Evolutionary conservation across 1,284 basidiomycete species (phyloP), one percentile per base, ranked within the genome.

Genomic region (Sporisorium sorghi): DNA sequence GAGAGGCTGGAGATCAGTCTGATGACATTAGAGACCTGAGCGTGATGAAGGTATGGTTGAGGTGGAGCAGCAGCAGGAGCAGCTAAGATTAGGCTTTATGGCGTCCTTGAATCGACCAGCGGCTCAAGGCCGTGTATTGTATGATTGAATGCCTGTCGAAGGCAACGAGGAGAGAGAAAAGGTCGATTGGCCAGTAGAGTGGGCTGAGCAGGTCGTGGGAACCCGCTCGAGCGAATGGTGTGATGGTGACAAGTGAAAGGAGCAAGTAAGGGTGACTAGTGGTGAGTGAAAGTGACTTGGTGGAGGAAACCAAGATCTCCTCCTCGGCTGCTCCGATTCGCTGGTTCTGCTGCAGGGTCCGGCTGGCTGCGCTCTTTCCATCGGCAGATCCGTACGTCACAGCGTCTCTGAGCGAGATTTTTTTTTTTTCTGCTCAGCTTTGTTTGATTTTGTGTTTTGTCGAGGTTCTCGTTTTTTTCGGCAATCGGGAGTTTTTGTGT

Each of bases 321-420:
- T 23, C 17, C 2, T 26, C 47, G 55, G 56, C 47, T 32, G 47
- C 17, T 39, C 24, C 56, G 56, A 28, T 46, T 23, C 44, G n/a
- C 14, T 11, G 37, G 8, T 21, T 14, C n/a, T n/a, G n/a, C 42
- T 42, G 32, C 43, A 43, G 44, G 30, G 37, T 51, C 40, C 48
- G 46, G 15, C 19, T 19, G 46, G n/a, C n/a, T n/a, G n/a, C n/a
- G 48, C 42, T 19, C 12, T 49, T 32, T 51, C 39, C 21, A 55
- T 63, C 49, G 53, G 50, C 50, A 26, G 46, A 44, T 50, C 46
- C 59, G 40, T 23, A 68, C 65, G 65, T 68, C 65, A 68, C 65
- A n/a, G n/a, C n/a, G n/a, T 14, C 7, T 35, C 11, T 14, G 10
- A 3, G 10, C 48, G 28, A 19, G 37, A 33, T n/a, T n/a, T n/a